A percentile compares a stretch with the other conserved stretches of the same genome.
phyloP scores from a whole-genome alignment of 1,284 basidiomycete species.

The Sanghuangporus baumii region DNA sequence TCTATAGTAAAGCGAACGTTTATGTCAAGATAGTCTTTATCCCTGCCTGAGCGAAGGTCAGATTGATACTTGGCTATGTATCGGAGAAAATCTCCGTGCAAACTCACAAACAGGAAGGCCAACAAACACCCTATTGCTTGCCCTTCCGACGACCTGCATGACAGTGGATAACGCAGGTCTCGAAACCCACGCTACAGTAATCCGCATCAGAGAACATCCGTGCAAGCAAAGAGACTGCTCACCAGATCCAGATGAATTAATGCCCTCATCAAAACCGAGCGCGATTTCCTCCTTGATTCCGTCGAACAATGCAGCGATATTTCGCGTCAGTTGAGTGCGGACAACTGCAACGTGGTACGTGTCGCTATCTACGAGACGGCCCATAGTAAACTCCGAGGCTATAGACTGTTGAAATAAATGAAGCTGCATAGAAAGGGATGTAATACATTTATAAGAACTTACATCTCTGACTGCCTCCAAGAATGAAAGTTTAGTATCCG shows the following conservation, averaged over 20 bases:
- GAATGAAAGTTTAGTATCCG: conserved; percentile 31
- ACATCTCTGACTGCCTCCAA: conserved; percentile 26
- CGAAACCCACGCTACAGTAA: conserved; percentile 27
- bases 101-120: conserved; percentile 35
- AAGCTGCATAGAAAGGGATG: background rate
- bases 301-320: conserved; percentile 21
- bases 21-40: conserved; percentile 33
- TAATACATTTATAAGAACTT: background rate
- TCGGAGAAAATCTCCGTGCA: background rate
- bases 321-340: conserved; percentile 23
- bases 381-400: background rate
- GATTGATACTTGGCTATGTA: background rate
- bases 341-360: conserved; percentile 23
- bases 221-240: background rate
- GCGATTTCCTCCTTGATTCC: conserved; percentile 26
- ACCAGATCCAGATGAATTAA: conserved; percentile 14
- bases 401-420: background rate
- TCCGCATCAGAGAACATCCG: conserved; percentile 19
- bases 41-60: conserved; percentile 30
- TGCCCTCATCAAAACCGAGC: conserved; percentile 21
- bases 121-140: conserved; percentile 36
- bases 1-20: conserved; percentile 30
- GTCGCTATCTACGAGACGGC: conserved; percentile 7
- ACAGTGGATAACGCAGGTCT: conserved; percentile 20
- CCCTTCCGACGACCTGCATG: conserved; percentile 32